A percentile compares a stretch with the other conserved stretches of the same genome.
Conservation (phyloP, 2,329 filamentous ascomycete species). For the Pseudogymnoascus destructans region DNA sequence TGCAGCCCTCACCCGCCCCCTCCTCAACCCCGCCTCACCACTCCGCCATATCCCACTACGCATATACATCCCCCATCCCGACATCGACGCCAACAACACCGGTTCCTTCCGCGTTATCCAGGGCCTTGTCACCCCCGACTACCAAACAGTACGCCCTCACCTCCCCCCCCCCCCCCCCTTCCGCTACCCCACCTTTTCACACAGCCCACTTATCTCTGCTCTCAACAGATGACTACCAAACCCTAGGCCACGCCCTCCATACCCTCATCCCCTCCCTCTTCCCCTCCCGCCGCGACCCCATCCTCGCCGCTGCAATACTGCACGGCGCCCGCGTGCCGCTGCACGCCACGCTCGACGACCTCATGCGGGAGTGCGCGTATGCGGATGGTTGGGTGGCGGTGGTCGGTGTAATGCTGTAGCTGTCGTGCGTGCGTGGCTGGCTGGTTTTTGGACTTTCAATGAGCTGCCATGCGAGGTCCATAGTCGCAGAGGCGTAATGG, state of each 20-base stretch:
- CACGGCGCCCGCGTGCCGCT: conserved; percentile 81
- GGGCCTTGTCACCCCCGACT: conserved; percentile 47
- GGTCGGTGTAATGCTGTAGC: conserved; percentile 55
- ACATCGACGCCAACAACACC: conserved; percentile 28
- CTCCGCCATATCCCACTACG: conserved; percentile 78
- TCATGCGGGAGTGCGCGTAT: conserved; percentile 74
- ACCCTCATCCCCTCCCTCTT: conserved; percentile 67
- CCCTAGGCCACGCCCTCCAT: conserved; percentile 67
- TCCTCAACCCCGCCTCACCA: conserved; percentile 62
- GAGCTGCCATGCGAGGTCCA: not conserved
- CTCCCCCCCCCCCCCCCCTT: not conserved
- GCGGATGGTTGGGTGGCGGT: conserved; percentile 86
- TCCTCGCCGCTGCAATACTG: conserved; percentile 71
- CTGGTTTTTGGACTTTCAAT: not conserved
- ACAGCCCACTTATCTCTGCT: conserved; percentile 9
- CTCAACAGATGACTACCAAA: conserved; percentile 45
- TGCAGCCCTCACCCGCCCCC: conserved; percentile 58
- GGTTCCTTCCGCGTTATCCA: conserved; percentile 63
- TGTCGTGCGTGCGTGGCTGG: not conserved
- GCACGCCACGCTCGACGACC: conserved; percentile 62
- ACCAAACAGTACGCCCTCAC: conserved; percentile 26
- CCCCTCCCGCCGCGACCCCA: conserved; percentile 69
- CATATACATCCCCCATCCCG: conserved; percentile 32
- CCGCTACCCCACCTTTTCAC: not conserved
- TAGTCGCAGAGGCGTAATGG: not conserved